Evolutionary conservation across 768 basidiomycete species (phyloP).

Genomic region (Xerocomellus amylosporus): DNA sequence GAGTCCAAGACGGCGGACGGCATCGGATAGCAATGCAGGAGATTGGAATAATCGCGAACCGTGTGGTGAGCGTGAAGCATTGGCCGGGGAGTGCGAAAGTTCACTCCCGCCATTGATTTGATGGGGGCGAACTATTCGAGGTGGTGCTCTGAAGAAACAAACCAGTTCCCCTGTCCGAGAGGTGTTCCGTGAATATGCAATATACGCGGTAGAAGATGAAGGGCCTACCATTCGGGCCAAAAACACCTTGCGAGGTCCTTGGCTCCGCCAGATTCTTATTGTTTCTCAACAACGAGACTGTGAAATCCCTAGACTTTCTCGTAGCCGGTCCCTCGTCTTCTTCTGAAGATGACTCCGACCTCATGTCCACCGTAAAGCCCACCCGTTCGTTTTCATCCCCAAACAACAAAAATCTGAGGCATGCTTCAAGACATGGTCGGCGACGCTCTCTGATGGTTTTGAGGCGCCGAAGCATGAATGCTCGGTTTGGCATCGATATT

Average conservation of each 20-base stretch:
- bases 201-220: neutral
- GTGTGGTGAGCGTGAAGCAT: slow-evolving; percentile 21
- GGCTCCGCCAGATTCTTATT: slow-evolving; percentile 83
- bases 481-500: slow-evolving; percentile 73
- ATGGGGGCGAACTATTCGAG: slow-evolving; percentile 62
- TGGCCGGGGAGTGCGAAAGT: slow-evolving; percentile 48
- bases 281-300: slow-evolving; percentile 54
- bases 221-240: slow-evolving; percentile 78
- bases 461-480: slow-evolving; percentile 75
- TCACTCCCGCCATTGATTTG: slow-evolving; percentile 35
- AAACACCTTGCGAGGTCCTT: slow-evolving; percentile 81
- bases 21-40: slow-evolving; percentile 69
- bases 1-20: slow-evolving; percentile 60
- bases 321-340: slow-evolving; percentile 51
- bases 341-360: slow-evolving; percentile 66
- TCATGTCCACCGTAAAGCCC: slow-evolving; percentile 37
- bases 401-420: slow-evolving; percentile 78
- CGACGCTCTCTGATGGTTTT: slow-evolving; percentile 65
- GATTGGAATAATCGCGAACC: slow-evolving; percentile 49
- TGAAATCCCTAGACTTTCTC: slow-evolving; percentile 47
- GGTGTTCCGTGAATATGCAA: neutral
- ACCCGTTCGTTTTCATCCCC: slow-evolving; percentile 55
- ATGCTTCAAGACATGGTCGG: slow-evolving; percentile 83
- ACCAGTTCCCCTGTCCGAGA: slow-evolving; percentile 68
- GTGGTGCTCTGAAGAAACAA: slow-evolving; percentile 80